A percentile compares a stretch with the other conserved stretches of the same genome.
Evolutionary conservation across 2,329 filamentous ascomycete genomes (phyloP).

Genomic region (Talaromyces atroroseus): DNA sequence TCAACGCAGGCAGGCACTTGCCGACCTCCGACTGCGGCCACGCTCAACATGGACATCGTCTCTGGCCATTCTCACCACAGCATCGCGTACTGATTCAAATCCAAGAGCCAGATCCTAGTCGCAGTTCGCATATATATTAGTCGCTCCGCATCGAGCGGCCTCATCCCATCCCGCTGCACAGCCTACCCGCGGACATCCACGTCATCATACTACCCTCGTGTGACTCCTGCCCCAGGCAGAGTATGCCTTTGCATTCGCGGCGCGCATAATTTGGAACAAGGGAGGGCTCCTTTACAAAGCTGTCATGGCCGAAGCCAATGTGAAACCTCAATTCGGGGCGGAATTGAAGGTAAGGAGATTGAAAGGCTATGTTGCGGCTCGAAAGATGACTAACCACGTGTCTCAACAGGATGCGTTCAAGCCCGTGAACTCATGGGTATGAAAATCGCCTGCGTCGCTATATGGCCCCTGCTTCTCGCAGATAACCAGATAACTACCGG

Average conservation of each 20-base stretch:
- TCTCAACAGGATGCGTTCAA: constrained; percentile 86
- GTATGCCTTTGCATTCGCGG: constrained; percentile 7
- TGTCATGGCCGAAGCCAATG: constrained; percentile 75
- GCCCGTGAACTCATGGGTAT: constrained; percentile 81
- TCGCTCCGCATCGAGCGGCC: too few relatives aligned
- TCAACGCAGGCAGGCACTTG: neutral
- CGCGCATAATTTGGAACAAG: constrained; percentile 10
- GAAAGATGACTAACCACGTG: neutral
- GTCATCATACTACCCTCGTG: neutral
- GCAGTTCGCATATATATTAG: too few relatives aligned
- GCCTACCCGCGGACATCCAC: too few relatives aligned
- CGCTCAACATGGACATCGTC: neutral
- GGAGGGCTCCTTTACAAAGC: constrained; percentile 6
- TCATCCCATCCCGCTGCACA: too few relatives aligned
- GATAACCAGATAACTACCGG: neutral
- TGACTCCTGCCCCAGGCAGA: neutral
- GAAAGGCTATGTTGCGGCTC: neutral
- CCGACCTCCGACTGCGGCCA: constrained; percentile 6
- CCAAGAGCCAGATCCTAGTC: too few relatives aligned
- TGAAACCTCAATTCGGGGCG: constrained; percentile 79
- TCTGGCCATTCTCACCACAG: neutral
- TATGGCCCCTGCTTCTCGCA: neutral
- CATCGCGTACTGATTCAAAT: neutral
- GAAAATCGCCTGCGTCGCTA: constrained; percentile 18
- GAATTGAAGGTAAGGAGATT: constrained; percentile 71